phyloP scores from a whole-genome alignment of 2,329 filamentous ascomycete species.

The Ophiostoma pallidulum region DNA sequence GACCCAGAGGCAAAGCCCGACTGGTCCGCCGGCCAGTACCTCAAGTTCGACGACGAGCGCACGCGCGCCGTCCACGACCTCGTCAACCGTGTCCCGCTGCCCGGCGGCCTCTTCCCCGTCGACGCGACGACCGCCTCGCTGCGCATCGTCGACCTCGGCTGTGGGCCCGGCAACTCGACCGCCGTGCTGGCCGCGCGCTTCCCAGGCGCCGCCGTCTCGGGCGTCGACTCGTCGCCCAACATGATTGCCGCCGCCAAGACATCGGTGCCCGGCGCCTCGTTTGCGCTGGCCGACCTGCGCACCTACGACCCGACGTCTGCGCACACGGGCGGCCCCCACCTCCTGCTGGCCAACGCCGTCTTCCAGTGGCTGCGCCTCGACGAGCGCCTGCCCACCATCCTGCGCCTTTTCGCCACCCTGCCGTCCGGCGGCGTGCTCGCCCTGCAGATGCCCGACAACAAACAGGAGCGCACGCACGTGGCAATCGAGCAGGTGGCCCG shows the following conservation, averaged over 20 bases:
- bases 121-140: conserved; percentile 7
- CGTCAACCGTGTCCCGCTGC: conserved; percentile 35
- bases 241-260: conserved; percentile 43
- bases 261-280: conserved; percentile 32
- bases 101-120: conserved; percentile 13
- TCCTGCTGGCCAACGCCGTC: conserved; percentile 49
- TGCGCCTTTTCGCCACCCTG: conserved; percentile 32
- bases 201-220: conserved; percentile 36
- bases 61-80: conserved; percentile 45
- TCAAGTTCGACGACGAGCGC: conserved; percentile 44
- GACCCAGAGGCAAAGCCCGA: no score
- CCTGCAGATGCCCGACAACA: conserved; percentile 42
- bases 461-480: conserved; percentile 37
- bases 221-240: conserved; percentile 45
- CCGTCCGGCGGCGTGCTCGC: conserved; percentile 40
- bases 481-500: conserved; percentile 39
- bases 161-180: conserved; percentile 52
- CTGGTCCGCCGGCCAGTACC: conserved; percentile 49
- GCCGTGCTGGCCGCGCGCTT: conserved; percentile 37
- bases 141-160: conserved; percentile 47
- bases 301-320: conserved; percentile 24
- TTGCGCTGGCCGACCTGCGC: conserved; percentile 36
- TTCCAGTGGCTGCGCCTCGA: conserved; percentile 45
- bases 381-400: conserved; percentile 36
- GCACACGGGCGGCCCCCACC: conserved; percentile 22